A percentile compares a stretch with the other conserved stretches of the same genome.
phyloP scores from a whole-genome alignment of 192 early-diverging fungal genomes.

The Umbelopsis sp. region DNA sequence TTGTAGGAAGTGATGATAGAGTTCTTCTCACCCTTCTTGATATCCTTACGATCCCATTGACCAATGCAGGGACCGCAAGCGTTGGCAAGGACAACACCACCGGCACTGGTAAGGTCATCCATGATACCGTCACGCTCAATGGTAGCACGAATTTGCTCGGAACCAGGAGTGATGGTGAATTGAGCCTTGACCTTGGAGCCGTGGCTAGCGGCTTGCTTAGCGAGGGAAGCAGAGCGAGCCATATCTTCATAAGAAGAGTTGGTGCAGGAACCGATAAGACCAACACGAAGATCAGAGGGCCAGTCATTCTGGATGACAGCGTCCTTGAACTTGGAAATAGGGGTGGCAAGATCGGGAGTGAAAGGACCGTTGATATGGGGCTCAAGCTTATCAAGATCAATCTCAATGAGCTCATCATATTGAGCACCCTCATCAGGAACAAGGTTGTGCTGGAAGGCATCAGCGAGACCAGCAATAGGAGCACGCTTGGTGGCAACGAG shows the following conservation, averaged over 20 bases:
- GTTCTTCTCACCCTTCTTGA: constrained; percentile 96
- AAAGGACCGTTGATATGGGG: constrained; percentile 98
- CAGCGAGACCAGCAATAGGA: constrained; percentile 77
- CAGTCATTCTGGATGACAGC: constrained; percentile 85
- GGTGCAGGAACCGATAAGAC: constrained; percentile 97
- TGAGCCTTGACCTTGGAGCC: constrained; percentile 82
- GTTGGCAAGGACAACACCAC: constrained; percentile 92
- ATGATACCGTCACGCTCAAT: constrained; percentile 90
- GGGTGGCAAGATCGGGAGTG: constrained; percentile 94
- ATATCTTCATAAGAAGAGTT: constrained; percentile 99
- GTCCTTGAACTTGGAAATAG: constrained; percentile 90
- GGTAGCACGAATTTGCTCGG: constrained; percentile 97
- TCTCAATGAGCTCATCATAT: constrained; percentile 94
- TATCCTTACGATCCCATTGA: constrained; percentile 97
- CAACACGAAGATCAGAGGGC: constrained; percentile 85
- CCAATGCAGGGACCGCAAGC: constrained; percentile 99
- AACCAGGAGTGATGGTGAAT: constrained; percentile 94
- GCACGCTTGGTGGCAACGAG: constrained; percentile 83
- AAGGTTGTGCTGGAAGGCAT: constrained; percentile 87
- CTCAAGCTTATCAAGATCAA: constrained; percentile 90
- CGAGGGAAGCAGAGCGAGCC: constrained; percentile 88
- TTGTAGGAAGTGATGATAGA: constrained; percentile 99
- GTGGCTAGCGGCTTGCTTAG: constrained; percentile 76
- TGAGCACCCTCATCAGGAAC: constrained; percentile 82
- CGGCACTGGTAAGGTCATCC: constrained; percentile 71